A percentile compares a stretch with the other conserved stretches of the same genome.
Conservation (phyloP, 2,329 filamentous ascomycete genomes). For the Apiospora hydei region DNA sequence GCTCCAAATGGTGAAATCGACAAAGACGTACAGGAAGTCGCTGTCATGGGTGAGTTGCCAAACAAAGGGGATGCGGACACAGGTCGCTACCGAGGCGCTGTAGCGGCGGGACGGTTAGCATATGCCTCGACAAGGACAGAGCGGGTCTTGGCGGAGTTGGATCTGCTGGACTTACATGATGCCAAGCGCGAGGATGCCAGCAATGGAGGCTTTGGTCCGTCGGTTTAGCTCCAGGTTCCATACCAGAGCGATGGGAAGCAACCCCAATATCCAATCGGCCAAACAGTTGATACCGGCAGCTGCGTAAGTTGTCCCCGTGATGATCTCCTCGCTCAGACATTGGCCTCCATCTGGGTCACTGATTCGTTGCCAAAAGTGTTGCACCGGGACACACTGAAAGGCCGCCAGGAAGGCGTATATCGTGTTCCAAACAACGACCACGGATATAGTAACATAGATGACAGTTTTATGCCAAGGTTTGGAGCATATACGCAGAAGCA, state of each 20-base stretch:
- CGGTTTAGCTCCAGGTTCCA: constrained; percentile 45
- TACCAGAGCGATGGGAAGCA: constrained; percentile 47
- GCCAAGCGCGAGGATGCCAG: constrained; percentile 42
- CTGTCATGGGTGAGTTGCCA: constrained; percentile 42
- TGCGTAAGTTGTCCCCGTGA: constrained; percentile 44
- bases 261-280: constrained; percentile 46
- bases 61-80: constrained; percentile 53
- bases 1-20: constrained; percentile 52
- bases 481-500: constrained; percentile 48
- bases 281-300: constrained; percentile 44
- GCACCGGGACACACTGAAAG: constrained; percentile 47
- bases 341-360: constrained; percentile 38
- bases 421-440: constrained; percentile 43
- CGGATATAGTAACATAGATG: constrained; percentile 42
- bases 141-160: background rate
- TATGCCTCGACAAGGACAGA: background rate
- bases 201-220: constrained; percentile 45
- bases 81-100: constrained; percentile 50
- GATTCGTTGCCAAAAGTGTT: constrained; percentile 49
- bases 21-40: constrained; percentile 50
- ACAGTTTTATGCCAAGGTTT: constrained; percentile 42
- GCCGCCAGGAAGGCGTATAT: constrained; percentile 48
- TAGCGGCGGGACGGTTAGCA: background rate
- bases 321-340: constrained; percentile 42
- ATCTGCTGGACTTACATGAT: constrained; percentile 44